A percentile compares a stretch with the other conserved stretches of the same genome.
Evolutionary conservation across 2,329 filamentous ascomycete genomes (phyloP).

Genomic region (Neonectria faginata): DNA sequence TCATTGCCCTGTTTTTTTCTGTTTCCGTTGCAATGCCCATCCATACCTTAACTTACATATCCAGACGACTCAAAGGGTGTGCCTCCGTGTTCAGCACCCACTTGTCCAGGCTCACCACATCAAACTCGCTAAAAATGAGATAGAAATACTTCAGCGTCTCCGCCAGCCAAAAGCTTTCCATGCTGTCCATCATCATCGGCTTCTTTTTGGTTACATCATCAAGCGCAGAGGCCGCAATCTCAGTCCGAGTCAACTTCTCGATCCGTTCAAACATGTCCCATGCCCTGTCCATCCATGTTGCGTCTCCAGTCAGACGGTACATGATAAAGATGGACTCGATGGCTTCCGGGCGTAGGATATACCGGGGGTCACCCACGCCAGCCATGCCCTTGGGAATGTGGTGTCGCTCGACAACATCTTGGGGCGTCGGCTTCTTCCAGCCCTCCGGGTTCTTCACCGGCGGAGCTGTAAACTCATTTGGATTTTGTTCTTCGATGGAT

Average conservation of each 20-base stretch:
- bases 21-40: conserved; percentile 3
- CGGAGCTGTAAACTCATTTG: conserved; percentile 41
- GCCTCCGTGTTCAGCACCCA: conserved; percentile 72
- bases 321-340: conserved; percentile 85
- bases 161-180: conserved; percentile 82
- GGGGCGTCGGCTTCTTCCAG: conserved; percentile 42
- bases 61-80: conserved; percentile 57
- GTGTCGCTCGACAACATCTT: conserved; percentile 41
- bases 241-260: conserved; percentile 69
- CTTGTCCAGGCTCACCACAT: conserved; percentile 69
- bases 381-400: conserved; percentile 66
- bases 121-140: conserved; percentile 70
- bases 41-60: conserved; percentile 27
- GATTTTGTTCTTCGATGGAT: conserved; percentile 41
- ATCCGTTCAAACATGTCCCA: conserved; percentile 81
- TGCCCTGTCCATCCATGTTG: conserved; percentile 73
- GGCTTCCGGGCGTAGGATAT: conserved; percentile 79
- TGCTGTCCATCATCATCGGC: conserved; percentile 63
- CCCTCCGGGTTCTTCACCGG: conserved; percentile 33
- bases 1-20: conserved; percentile 1
- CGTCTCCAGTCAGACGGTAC: conserved; percentile 78
- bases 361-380: conserved; percentile 66
- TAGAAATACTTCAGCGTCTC: conserved; percentile 78
- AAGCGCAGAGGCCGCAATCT: conserved; percentile 73
- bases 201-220: conserved; percentile 65